Conservation (phyloP, 2,329 filamentous ascomycete species). For the Ceratocystis variospora region DNA sequence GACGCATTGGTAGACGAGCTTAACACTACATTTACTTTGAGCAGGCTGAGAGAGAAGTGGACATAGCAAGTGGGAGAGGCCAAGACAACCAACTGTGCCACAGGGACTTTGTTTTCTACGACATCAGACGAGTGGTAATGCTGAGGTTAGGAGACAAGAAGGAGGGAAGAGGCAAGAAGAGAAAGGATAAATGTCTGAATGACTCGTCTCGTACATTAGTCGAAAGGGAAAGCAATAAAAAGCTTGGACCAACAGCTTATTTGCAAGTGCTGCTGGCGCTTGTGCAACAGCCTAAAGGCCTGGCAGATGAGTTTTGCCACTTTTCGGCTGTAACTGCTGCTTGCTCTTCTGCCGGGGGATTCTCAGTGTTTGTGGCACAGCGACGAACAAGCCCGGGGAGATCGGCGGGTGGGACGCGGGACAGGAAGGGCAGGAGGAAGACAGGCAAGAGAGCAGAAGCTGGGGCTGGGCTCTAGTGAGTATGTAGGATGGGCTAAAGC, state of each 20-base stretch:
- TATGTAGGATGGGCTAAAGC: not conserved
- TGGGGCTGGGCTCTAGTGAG: not conserved
- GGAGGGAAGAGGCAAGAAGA: not conserved
- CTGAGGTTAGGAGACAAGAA: not conserved
- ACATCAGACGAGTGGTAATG: not conserved
- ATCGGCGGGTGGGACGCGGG: not conserved
- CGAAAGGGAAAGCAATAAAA: not conserved
- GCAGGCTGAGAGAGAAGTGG: not conserved
- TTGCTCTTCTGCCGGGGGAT: slow-evolving; percentile 8
- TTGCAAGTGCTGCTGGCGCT: not conserved
- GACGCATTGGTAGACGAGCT: no score
- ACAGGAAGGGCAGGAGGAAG: not conserved
- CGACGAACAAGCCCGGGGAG: no score
- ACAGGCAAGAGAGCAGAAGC: not conserved
- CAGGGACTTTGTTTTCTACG: not conserved
- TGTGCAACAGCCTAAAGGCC: not conserved
- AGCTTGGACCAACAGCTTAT: slow-evolving; percentile 6
- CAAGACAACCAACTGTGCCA: not conserved
- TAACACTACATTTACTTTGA: no score
- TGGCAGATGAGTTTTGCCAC: not conserved
- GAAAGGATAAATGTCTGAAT: not conserved
- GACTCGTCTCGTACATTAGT: not conserved
- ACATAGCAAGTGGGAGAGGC: not conserved
- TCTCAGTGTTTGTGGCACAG: slow-evolving; percentile 7
- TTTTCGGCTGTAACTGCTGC: not conserved